These are phyloP conservation scores for Pholiota conissans DNA, from an alignment of 768 basidiomycete species.

Conservation along the genomic window DNA sequence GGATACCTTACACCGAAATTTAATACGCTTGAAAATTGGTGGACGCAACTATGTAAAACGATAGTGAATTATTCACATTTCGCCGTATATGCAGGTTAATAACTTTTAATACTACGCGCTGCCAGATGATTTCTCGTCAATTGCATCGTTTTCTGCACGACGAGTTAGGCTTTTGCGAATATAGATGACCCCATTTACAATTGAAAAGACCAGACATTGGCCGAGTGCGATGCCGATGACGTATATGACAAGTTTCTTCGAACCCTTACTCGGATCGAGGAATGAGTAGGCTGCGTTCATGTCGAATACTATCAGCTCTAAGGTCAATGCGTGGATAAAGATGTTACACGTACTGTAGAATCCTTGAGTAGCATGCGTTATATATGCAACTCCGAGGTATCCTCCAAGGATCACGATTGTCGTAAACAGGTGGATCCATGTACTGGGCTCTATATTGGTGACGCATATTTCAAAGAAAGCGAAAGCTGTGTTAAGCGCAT, in stretches of 20 bases:
- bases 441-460: slow-evolving; percentile 48
- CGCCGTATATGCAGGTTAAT: too few relatives aligned
- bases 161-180: slow-evolving; percentile 28
- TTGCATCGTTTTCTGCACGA: neutral
- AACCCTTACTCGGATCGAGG: slow-evolving; percentile 51
- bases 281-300: slow-evolving; percentile 55
- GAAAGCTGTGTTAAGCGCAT: slow-evolving; percentile 57
- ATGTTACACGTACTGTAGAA: slow-evolving; percentile 53
- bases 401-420: slow-evolving; percentile 49
- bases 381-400: slow-evolving; percentile 68
- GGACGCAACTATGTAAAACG: too few relatives aligned
- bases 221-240: slow-evolving; percentile 58
- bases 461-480: slow-evolving; percentile 57
- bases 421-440: slow-evolving; percentile 49
- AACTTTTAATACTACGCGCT: too few relatives aligned
- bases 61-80: too few relatives aligned
- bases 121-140: neutral
- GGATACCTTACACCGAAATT: too few relatives aligned
- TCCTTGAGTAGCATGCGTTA: slow-evolving; percentile 56
- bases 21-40: too few relatives aligned
- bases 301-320: too few relatives aligned
- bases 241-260: slow-evolving; percentile 53
- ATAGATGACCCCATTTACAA: slow-evolving; percentile 40
- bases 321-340: too few relatives aligned
- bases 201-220: slow-evolving; percentile 49